These are phyloP conservation scores for Penicillium sp. DNA, from an alignment of 2,329 filamentous ascomycete genomes.

Conservation along the genomic window DNA sequence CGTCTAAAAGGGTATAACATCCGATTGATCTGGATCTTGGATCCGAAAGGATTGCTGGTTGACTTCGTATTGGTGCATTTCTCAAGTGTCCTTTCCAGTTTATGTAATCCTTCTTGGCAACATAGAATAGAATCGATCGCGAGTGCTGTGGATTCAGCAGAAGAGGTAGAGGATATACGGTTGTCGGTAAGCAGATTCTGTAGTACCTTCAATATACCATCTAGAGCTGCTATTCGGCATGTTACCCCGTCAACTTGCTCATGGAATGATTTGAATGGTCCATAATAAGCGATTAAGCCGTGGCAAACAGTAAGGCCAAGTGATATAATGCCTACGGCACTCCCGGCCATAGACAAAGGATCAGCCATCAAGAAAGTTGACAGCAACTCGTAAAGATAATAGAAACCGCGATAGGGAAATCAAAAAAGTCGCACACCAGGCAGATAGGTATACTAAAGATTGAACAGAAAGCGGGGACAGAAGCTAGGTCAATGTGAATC, in stretches of 20 bases:
- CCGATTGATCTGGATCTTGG: slow-evolving; percentile 9
- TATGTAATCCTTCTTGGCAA: slow-evolving; percentile 10
- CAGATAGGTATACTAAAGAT: too few species aligned
- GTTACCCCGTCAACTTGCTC: slow-evolving; percentile 11
- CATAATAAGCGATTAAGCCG: slow-evolving; percentile 16
- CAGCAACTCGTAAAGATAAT: too few species aligned
- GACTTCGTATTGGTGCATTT: slow-evolving; percentile 1
- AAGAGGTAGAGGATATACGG: not conserved
- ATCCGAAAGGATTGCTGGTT: not conserved
- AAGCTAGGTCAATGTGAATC: too few species aligned
- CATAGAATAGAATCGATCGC: slow-evolving; percentile 8
- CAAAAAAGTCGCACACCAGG: too few species aligned
- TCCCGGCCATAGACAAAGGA: slow-evolving; percentile 10
- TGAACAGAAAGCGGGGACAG: too few species aligned
- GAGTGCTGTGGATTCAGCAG: slow-evolving; percentile 8
- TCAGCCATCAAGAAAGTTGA: slow-evolving; percentile 6
- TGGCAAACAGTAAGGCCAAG: slow-evolving; percentile 19
- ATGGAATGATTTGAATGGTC: slow-evolving; percentile 13
- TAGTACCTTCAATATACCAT: slow-evolving; percentile 11
- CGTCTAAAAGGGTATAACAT: slow-evolving; percentile 17
- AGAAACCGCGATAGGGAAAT: too few species aligned
- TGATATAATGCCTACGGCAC: slow-evolving; percentile 17
- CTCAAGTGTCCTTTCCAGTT: slow-evolving; percentile 3
- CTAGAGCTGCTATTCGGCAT: slow-evolving; percentile 2
- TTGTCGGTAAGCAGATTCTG: slow-evolving; percentile 4